Evolutionary conservation across 2,329 filamentous ascomycete genomes (phyloP).

Genomic region (Didymosphaeria variabile): DNA sequence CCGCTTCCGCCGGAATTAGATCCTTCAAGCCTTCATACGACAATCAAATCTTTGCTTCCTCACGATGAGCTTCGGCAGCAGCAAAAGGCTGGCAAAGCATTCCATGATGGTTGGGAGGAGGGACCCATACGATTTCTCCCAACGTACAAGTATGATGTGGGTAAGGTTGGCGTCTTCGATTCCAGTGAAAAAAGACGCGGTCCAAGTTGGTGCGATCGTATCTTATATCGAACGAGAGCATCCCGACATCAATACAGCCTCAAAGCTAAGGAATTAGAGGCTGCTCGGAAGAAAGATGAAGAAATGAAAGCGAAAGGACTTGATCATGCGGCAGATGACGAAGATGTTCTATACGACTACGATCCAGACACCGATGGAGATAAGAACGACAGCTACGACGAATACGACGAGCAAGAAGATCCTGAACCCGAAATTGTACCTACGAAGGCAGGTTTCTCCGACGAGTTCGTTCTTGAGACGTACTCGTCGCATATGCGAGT

Average conservation of each 20-base stretch:
- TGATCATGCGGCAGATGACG: constrained; percentile 76
- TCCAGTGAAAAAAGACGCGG: constrained; percentile 92
- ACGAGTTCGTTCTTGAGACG: constrained; percentile 66
- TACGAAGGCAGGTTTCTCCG: constrained; percentile 67
- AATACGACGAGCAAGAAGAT: constrained; percentile 46
- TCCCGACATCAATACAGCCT: constrained; percentile 73
- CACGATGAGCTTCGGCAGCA: constrained; percentile 86
- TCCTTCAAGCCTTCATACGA: constrained; percentile 87
- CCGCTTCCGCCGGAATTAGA: constrained; percentile 67
- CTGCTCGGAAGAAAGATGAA: constrained; percentile 76
- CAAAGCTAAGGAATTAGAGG: constrained; percentile 69
- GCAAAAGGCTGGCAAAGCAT: constrained; percentile 78
- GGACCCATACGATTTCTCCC: constrained; percentile 88
- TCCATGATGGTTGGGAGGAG: constrained; percentile 92
- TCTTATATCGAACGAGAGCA: constrained; percentile 81
- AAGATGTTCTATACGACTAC: constrained; percentile 88
- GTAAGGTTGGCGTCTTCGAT: constrained; percentile 91
- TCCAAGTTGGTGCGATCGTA: constrained; percentile 96
- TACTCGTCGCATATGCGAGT: constrained; percentile 92
- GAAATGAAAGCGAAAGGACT: constrained; percentile 86
- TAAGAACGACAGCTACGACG: constrained; percentile 51
- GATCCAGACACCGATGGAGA: constrained; percentile 80
- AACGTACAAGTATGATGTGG: constrained; percentile 97
- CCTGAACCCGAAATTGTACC: constrained; percentile 59
- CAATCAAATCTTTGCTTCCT: constrained; percentile 82